Evolutionary conservation across 2,329 filamentous ascomycete species (phyloP), one percentile per base, ranked within the genome.

Genomic region (Neonectria sp.): DNA sequence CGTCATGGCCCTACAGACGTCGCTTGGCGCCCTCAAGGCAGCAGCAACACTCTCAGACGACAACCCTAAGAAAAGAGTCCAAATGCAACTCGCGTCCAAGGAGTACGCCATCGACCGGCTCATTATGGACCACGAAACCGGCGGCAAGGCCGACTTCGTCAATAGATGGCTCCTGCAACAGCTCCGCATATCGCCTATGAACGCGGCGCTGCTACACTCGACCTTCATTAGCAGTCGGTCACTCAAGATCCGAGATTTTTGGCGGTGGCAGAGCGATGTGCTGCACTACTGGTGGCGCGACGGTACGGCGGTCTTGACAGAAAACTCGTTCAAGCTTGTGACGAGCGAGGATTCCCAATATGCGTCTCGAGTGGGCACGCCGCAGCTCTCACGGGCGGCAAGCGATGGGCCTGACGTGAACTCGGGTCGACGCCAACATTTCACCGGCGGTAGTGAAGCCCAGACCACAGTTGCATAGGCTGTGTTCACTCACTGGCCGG

Each of bases 91-190:
- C 24, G 83, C 84, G 3, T 78, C 81, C 57, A 88, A 86, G 64
- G 86, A 88, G 72, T 82, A 80, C n/a, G 80, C 79, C 35, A 88
- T 88, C 58, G 77, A 83, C 49, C 80, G 76, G 6, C 79, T 87
- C 12, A 74, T 87, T 55, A 71, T 70, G 27, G 81, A 82, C 3
- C 71, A 77, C 3, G 72, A 79, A 12, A 71, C 73, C 3, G 80
- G 80, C 3, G 79, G 81, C 69, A 85, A 82, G 68, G 77, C 75
- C 1, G 83, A 86, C 56, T 86, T 82, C 63, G 82, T 89, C 71
- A 80, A 80, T 69, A 80, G 85, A 46, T 89, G 87, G 87, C 76
- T 89, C 3, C 79, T 89, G 13, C 84, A 88, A 55, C 82, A 84
- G 48, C 79, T 89, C 46, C 82, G 85, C 40, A 77, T 80, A 15